These are phyloP conservation scores for Peniophora sp. DNA, from an alignment of 1,284 basidiomycete genomes.

Conservation along the genomic window DNA sequence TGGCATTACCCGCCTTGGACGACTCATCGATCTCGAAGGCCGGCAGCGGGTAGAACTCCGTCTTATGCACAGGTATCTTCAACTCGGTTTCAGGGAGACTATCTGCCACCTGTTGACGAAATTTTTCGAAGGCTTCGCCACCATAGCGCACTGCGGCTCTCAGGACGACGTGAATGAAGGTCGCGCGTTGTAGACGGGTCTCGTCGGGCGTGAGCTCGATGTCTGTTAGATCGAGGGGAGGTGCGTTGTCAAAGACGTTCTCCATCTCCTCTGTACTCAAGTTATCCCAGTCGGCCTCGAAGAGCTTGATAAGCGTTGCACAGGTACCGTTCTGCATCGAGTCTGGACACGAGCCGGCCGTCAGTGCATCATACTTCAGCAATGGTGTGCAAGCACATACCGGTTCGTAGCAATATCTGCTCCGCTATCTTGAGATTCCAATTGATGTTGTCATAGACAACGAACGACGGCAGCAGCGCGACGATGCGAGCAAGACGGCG, in stretches of 20 bases:
- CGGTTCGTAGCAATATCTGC: slow-evolving; percentile 24
- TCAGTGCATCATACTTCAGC: no score
- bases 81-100: slow-evolving; percentile 14
- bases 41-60: slow-evolving; percentile 22
- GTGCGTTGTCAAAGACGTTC: slow-evolving; percentile 17
- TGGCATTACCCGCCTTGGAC: slow-evolving; percentile 26
- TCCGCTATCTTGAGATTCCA: slow-evolving; percentile 21
- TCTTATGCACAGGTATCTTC: slow-evolving; percentile 24
- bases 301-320: slow-evolving; percentile 17
- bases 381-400: no score
- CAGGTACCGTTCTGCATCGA: slow-evolving; percentile 24
- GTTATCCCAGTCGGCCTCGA: slow-evolving; percentile 14
- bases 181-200: slow-evolving; percentile 8
- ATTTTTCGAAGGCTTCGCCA: slow-evolving; percentile 20
- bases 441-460: slow-evolving; percentile 30
- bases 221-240: slow-evolving; percentile 15
- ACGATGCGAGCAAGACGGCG: slow-evolving; percentile 9
- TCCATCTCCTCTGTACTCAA: no score
- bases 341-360: no score
- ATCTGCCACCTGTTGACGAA: slow-evolving; percentile 14
- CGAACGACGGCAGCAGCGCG: slow-evolving; percentile 13
- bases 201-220: slow-evolving; percentile 17
- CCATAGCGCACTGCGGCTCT: slow-evolving; percentile 23
- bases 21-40: slow-evolving; percentile 31
- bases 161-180: slow-evolving; percentile 21